Conservation (phyloP, 2,329 filamentous ascomycete genomes). For the Penicillium sp. region DNA sequence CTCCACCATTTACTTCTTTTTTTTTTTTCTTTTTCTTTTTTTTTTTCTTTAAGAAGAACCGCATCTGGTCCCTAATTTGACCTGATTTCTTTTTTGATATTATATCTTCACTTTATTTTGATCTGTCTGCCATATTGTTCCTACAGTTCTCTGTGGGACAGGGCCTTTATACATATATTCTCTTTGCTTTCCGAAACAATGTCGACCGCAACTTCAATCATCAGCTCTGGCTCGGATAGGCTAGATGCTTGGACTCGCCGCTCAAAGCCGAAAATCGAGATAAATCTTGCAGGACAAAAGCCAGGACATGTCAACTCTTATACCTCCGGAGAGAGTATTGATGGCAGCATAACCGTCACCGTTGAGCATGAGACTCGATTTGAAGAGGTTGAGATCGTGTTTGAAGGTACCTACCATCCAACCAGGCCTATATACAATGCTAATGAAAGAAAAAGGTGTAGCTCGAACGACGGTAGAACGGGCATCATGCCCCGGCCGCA, state of each 20-base stretch:
- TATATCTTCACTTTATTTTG: not conserved
- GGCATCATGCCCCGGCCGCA: constrained; percentile 52
- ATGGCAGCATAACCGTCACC: constrained; percentile 53
- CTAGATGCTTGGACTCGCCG: constrained; percentile 30
- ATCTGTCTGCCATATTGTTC: not conserved
- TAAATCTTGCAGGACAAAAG: constrained; percentile 31
- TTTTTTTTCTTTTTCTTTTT: not conserved
- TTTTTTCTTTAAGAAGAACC: not conserved
- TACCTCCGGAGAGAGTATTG: constrained; percentile 57
- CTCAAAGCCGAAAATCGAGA: constrained; percentile 32
- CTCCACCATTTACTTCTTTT: constrained; percentile 24
- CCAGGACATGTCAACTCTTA: constrained; percentile 47
- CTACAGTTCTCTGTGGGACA: not conserved
- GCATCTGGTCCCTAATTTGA: not conserved
- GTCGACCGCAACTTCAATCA: constrained; percentile 25
- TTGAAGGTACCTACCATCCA: constrained; percentile 47
- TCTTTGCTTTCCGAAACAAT: constrained; percentile 7
- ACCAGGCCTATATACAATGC: not conserved
- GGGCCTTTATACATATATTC: not conserved
- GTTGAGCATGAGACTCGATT: constrained; percentile 54
- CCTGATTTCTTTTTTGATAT: not conserved
- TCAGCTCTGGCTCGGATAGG: constrained; percentile 26
- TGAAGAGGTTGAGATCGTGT: constrained; percentile 58
- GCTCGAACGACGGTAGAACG: constrained; percentile 56
- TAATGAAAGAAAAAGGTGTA: constrained; percentile 39